Evolutionary conservation across 331 rosid species (phyloP).

Genomic region (Acacia concinna): DNA sequence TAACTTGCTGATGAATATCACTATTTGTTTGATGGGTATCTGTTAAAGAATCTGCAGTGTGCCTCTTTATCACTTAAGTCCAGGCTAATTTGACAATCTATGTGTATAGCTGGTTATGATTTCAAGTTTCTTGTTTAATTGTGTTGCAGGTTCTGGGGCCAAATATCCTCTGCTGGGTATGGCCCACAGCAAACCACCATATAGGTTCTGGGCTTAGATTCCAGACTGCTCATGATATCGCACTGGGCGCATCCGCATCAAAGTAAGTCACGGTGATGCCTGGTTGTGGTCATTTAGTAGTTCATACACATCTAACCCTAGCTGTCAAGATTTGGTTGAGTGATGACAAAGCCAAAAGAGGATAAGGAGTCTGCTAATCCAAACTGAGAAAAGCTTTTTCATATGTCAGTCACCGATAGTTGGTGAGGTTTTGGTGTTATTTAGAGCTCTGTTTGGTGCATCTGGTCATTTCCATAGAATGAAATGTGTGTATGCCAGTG

Average conservation of each 20-base stretch:
- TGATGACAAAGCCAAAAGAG: conserved; percentile 34
- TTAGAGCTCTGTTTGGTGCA: conserved; percentile 33
- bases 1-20: neutral
- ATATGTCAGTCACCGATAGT: conserved; percentile 17
- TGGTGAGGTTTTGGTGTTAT: conserved; percentile 33
- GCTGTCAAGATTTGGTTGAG: conserved; percentile 26
- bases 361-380: conserved; percentile 28
- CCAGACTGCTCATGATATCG: conserved; percentile 50
- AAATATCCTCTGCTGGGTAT: conserved; percentile 68
- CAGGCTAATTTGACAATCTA: conserved; percentile 13
- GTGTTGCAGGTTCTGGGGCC: conserved; percentile 82
- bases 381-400: conserved; percentile 3
- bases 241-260: conserved; percentile 43
- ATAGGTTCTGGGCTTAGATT: conserved; percentile 80
- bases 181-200: conserved; percentile 71
- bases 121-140: conserved; percentile 35
- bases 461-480: conserved; percentile 11
- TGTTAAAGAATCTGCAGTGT: neutral
- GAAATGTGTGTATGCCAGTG: conserved; percentile 24
- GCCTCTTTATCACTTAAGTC: neutral
- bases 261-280: conserved; percentile 39
- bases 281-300: conserved; percentile 26
- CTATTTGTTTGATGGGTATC: neutral
- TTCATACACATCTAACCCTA: conserved; percentile 31
- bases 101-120: neutral